A percentile compares a stretch with the other conserved stretches of the same genome.
These are phyloP conservation scores for Tricladium varicosporioides DNA, from an alignment of 2,329 filamentous ascomycete species.

Conservation along the genomic window DNA sequence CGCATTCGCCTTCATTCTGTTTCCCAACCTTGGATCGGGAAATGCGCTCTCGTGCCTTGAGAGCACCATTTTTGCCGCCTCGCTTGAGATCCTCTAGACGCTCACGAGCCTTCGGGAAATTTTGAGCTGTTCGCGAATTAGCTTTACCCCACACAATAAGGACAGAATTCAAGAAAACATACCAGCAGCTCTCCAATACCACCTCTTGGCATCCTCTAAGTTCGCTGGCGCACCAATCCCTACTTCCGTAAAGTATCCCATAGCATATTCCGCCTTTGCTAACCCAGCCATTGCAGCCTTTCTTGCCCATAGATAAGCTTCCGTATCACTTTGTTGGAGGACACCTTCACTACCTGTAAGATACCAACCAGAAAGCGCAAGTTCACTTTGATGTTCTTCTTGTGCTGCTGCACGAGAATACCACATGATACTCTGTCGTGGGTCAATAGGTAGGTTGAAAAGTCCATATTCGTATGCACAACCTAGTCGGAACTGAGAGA, in stretches of 20 bases:
- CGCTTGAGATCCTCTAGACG: constrained; percentile 88
- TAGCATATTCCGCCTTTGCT: constrained; percentile 94
- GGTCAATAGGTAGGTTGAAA: constrained; percentile 78
- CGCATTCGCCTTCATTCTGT: constrained; percentile 86
- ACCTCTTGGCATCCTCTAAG: constrained; percentile 92
- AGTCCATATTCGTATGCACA: constrained; percentile 87
- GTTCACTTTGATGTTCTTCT: constrained; percentile 89
- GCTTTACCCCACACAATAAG: background rate
- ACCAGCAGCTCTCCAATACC: constrained; percentile 98
- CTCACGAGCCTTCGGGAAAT: constrained; percentile 90
- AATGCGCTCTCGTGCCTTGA: constrained; percentile 74
- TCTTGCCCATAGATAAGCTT: constrained; percentile 94
- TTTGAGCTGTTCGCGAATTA: constrained; percentile 64
- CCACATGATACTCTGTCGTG: constrained; percentile 85
- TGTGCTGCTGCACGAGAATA: constrained; percentile 89
- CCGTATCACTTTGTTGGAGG: constrained; percentile 86
- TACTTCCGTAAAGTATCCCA: constrained; percentile 96
- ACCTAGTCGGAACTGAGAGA: constrained; percentile 86
- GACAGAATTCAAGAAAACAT: constrained; percentile 44
- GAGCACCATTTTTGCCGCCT: constrained; percentile 65
- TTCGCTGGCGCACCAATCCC: constrained; percentile 86
- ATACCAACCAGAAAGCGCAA: constrained; percentile 88
- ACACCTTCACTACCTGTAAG: constrained; percentile 87
- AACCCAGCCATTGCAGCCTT: constrained; percentile 87
- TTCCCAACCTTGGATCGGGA: constrained; percentile 78